Conservation (phyloP, 140 eudicot genomes). For the Erigeron philadelphicus region DNA sequence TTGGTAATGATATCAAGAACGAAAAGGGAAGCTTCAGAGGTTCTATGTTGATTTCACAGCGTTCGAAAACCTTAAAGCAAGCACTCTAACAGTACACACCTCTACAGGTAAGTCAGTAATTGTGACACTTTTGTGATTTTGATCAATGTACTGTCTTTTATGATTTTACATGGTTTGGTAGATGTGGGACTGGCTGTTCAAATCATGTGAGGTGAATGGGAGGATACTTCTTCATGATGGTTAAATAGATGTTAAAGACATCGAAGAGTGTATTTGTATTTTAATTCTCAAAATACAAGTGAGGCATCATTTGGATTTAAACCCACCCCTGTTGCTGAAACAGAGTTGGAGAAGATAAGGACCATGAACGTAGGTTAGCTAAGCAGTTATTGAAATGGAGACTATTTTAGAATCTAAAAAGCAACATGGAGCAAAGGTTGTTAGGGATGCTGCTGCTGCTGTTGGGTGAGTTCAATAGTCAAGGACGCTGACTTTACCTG, state of each 20-base stretch:
- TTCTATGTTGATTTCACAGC: constrained; percentile 57
- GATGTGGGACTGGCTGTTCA: constrained; percentile 94
- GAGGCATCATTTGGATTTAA: too few species aligned
- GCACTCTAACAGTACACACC: constrained; percentile 70
- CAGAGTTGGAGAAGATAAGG: too few species aligned
- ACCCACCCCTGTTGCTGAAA: too few species aligned
- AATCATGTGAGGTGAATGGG: constrained; percentile 79
- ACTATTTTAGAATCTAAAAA: too few species aligned
- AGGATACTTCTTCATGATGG: constrained; percentile 71
- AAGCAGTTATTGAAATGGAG: too few species aligned
- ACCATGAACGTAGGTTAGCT: too few species aligned
- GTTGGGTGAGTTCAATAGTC: too few species aligned
- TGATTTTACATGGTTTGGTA: constrained; percentile 12
- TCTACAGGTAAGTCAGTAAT: constrained; percentile 41
- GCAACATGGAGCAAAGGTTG: too few species aligned
- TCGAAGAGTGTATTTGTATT: constrained; percentile 69
- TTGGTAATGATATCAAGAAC: constrained; percentile 34
- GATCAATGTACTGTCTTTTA: neutral
- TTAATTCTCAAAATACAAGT: too few species aligned
- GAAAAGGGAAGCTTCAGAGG: constrained; percentile 46
- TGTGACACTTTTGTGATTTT: neutral
- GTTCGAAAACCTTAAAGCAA: constrained; percentile 65
- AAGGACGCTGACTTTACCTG: too few species aligned
- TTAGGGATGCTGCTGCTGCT: too few species aligned
- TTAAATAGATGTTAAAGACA: constrained; percentile 62